These are phyloP conservation scores for Paramecium octaurelia DNA, from an alignment of 73 alveolate genomes.

Conservation along the genomic window DNA sequence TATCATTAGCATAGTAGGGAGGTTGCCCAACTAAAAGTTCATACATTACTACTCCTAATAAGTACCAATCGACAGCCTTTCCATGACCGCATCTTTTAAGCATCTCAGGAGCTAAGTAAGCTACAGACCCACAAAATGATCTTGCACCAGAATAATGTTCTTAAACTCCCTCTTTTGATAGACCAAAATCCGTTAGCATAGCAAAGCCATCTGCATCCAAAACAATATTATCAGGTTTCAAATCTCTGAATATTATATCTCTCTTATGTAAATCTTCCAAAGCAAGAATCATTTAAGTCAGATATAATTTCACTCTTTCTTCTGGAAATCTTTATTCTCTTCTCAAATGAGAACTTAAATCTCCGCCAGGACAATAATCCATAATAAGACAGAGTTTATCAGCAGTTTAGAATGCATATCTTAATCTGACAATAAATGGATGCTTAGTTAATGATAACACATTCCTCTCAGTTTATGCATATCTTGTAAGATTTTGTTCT, in stretches of 20 bases:
- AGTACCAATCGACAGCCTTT: slow-evolving; percentile 77
- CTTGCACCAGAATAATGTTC: slow-evolving; percentile 78
- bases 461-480: slow-evolving; percentile 94
- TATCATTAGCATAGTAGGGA: slow-evolving; percentile 71
- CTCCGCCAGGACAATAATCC: slow-evolving; percentile 97
- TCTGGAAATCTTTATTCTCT: slow-evolving; percentile 86
- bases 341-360: slow-evolving; percentile 83
- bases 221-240: slow-evolving; percentile 93
- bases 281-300: slow-evolving; percentile 86
- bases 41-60: slow-evolving; percentile 76
- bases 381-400: slow-evolving; percentile 86
- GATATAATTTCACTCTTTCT: slow-evolving; percentile 85
- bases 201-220: slow-evolving; percentile 94
- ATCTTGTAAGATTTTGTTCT: slow-evolving; percentile 85
- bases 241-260: slow-evolving; percentile 91
- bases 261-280: slow-evolving; percentile 86
- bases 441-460: slow-evolving; percentile 86
- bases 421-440: slow-evolving; percentile 88
- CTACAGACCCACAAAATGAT: slow-evolving; percentile 90
- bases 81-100: slow-evolving; percentile 74
- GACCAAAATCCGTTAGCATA: slow-evolving; percentile 92
- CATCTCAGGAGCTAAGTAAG: slow-evolving; percentile 86
- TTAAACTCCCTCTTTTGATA: slow-evolving; percentile 89
- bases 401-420: slow-evolving; percentile 89
- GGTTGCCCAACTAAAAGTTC: slow-evolving; percentile 79